phyloP scores from a whole-genome alignment of 495 filamentous ascomycete species.

The Clohesyomyces aquaticus region DNA sequence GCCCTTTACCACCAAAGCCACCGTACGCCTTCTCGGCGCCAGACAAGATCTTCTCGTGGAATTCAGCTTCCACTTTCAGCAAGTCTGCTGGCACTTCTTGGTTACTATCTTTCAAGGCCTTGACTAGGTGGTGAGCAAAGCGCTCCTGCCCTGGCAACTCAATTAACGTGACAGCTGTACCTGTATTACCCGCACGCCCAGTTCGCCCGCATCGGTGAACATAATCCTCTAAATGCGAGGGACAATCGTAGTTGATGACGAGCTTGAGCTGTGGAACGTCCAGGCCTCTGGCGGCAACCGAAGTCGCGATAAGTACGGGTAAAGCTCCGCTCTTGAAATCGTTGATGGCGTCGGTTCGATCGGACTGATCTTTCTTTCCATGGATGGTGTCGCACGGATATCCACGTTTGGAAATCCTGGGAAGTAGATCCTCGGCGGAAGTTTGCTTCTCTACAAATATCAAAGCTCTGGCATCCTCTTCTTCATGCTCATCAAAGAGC shows the following conservation, averaged over 20 bases:
- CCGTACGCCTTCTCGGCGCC: slow-evolving; percentile 83
- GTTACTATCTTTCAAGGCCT: slow-evolving; percentile 89
- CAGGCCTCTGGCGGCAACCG: slow-evolving; percentile 90
- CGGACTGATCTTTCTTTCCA: slow-evolving; percentile 92
- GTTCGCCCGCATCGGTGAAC: slow-evolving; percentile 95
- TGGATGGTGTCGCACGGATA: slow-evolving; percentile 97
- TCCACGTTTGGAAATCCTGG: slow-evolving; percentile 80
- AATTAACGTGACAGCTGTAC: slow-evolving; percentile 93
- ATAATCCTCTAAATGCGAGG: slow-evolving; percentile 97
- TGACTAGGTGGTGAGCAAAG: slow-evolving; percentile 85
- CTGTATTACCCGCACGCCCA: slow-evolving; percentile 90
- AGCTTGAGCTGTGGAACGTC: slow-evolving; percentile 97
- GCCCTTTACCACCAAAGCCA: slow-evolving; percentile 93
- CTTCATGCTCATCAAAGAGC: slow-evolving; percentile 83
- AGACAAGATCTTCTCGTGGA: slow-evolving; percentile 85
- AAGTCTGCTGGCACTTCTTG: slow-evolving; percentile 76
- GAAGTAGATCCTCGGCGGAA: slow-evolving; percentile 82
- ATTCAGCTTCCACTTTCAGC: slow-evolving; percentile 65
- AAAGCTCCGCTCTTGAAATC: slow-evolving; percentile 93
- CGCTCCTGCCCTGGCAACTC: slow-evolving; percentile 83
- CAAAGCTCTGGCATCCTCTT: slow-evolving; percentile 85
- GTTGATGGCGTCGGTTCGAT: slow-evolving; percentile 89
- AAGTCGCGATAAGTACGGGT: slow-evolving; percentile 90
- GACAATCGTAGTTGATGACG: slow-evolving; percentile 95
- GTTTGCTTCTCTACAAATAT: slow-evolving; percentile 97